Base-by-base conservation (phyloP, 805 yeast genomes). In the Yamadazyma paraphyllophila region DNA sequence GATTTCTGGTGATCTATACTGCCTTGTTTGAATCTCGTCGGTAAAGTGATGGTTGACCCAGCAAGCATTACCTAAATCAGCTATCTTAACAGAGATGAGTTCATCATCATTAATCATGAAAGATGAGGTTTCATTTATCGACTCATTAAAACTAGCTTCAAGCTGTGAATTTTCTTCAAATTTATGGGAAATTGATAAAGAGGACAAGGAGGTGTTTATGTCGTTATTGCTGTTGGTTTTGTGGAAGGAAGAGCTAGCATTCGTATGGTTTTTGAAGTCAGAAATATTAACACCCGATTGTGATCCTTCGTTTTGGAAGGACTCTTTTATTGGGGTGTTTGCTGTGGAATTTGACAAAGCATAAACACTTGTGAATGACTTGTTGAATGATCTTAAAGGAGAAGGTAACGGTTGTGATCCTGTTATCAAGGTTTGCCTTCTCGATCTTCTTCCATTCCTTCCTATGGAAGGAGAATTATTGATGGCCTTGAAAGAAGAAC, bases 361-460 rank as follows among this genome's bases (percentile, higher is more conserved):
- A 42, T 61, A 65, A n/a, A 62, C 64, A 45, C 59, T 68, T 24
- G 67, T 61, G 49, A 67, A 69, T 15, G 73, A 61, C 49, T 67
- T 69, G 52, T 67, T 70, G 49, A 70, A 71, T 1, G 92, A 77
- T 43, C 91, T 72, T 40, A 89, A 70, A 1, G 97, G 96, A 0
- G 96, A 85, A 3, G 97, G 96, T 46, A 90, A 69, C 2, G 97
- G 97, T 63, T 90, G 96, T 0, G 96, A 88, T 0, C 96, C 96
- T 0, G 95, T 87, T 40, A 90, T 84, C 17, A 90, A 66, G 0
- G 95, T 83, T 51, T 82, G 83, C 57, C 96, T 76, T 58, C 96
- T 76, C 29, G 88, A 71, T 43, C 85, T 61, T 38, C 85, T 57
- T 5, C 75, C 76, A 48, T 69, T 68, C 34, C 76, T 53, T 5